Conservation (phyloP, 352 stramenopile genomes). For the Phytophthora multivora region DNA sequence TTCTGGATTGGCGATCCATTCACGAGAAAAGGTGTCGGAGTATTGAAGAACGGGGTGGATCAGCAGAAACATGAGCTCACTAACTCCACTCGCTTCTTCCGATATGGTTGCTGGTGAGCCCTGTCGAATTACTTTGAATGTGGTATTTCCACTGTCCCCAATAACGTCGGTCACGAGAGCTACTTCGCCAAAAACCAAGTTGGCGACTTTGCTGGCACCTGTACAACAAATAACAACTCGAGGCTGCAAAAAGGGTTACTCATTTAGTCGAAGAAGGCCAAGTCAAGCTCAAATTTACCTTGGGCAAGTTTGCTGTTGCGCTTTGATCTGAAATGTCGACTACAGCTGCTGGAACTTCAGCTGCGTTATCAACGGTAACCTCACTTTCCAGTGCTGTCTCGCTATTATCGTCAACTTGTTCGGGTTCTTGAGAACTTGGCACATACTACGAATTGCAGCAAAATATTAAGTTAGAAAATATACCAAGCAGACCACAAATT, state of each 20-base stretch:
- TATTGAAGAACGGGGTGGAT: constrained; percentile 43
- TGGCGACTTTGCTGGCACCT: constrained; percentile 9
- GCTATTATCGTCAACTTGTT: constrained; percentile 22
- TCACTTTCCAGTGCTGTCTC: constrained; percentile 17
- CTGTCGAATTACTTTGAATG: constrained; percentile 50
- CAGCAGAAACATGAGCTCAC: constrained; percentile 42
- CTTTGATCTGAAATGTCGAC: neutral
- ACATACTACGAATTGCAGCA: constrained; percentile 22
- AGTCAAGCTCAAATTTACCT: constrained; percentile 5
- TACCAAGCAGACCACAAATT: neutral
- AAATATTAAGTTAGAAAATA: neutral
- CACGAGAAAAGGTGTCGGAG: constrained; percentile 24
- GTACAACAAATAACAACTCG: constrained; percentile 51
- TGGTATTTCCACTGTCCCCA: constrained; percentile 52
- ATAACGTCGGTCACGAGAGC: constrained; percentile 52
- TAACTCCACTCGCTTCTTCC: constrained; percentile 40
- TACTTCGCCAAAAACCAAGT: constrained; percentile 43
- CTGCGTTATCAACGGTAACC: neutral
- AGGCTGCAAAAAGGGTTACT: constrained; percentile 37
- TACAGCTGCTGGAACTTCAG: neutral
- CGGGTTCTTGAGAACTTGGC: constrained; percentile 4
- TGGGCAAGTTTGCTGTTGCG: neutral
- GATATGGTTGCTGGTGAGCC: constrained; percentile 42
- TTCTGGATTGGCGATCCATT: constrained; percentile 30
- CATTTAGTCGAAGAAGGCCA: constrained; percentile 2